Conservation (phyloP, 257 asterid species). For the Scutellaria galericulata region DNA sequence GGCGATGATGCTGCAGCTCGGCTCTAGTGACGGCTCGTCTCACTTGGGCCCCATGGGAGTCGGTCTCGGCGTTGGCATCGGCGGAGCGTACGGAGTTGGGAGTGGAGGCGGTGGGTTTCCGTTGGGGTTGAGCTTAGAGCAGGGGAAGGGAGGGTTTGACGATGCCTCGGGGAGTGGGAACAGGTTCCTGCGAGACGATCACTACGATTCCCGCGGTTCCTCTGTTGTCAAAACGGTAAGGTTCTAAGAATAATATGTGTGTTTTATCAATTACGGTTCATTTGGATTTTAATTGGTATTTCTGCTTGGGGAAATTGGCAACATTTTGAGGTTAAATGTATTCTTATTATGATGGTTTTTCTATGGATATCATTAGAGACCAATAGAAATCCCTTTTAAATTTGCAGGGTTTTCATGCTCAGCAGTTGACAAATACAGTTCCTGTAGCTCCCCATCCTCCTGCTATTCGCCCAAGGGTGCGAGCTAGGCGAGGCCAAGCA, state of each 20-base stretch:
- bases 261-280: conserved; percentile 9
- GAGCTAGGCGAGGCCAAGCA: conserved; percentile 99
- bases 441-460: conserved; percentile 84
- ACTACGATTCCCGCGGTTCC: conserved; percentile 62
- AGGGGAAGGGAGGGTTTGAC: conserved; percentile 68
- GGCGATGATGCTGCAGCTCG: conserved; percentile 68
- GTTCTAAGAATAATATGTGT: background rate
- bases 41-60: conserved; percentile 62
- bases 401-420: conserved; percentile 82
- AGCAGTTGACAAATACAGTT: conserved; percentile 61
- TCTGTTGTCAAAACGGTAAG: conserved; percentile 65
- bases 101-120: conserved; percentile 73
- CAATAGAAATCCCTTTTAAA: background rate
- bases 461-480: conserved; percentile 87
- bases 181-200: conserved; percentile 62
- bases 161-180: conserved; percentile 71
- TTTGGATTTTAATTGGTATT: conserved; percentile 20
- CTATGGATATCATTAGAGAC: conserved; percentile 20
- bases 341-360: background rate
- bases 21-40: conserved; percentile 64
- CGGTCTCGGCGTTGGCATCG: conserved; percentile 57
- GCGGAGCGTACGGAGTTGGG: conserved; percentile 48
- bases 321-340: background rate
- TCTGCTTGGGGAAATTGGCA: background rate
- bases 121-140: conserved; percentile 90